phyloP scores from a whole-genome alignment of 129 eudicot genomes.

The Escallonia herrerae region DNA sequence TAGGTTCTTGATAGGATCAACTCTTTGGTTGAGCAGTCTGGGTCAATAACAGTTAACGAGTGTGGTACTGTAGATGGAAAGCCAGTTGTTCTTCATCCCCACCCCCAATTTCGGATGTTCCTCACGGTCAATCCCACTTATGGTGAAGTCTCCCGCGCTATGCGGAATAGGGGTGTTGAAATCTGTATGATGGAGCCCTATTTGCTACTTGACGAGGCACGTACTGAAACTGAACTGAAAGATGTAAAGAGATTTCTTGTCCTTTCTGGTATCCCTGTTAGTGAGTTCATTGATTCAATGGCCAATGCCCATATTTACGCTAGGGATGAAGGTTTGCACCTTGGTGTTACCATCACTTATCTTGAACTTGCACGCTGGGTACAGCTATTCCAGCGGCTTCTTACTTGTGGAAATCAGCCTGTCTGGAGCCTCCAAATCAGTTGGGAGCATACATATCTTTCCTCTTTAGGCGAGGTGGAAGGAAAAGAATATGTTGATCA shows the following conservation, averaged over 20 bases:
- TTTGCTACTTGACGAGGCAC: constrained; percentile 33
- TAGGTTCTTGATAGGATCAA: constrained; percentile 99
- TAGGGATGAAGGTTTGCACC: constrained; percentile 35
- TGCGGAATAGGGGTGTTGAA: constrained; percentile 97
- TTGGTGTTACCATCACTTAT: constrained; percentile 45
- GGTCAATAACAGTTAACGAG: constrained; percentile 85
- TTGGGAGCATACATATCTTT: constrained; percentile 92
- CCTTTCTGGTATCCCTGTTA: constrained; percentile 61
- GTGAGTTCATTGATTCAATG: constrained; percentile 58
- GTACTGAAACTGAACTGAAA: constrained; percentile 42
- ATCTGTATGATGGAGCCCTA: constrained; percentile 77
- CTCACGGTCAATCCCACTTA: constrained; percentile 80
- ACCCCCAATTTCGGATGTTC: constrained; percentile 81
- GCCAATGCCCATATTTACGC: constrained; percentile 77
- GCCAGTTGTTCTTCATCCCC: constrained; percentile 78
- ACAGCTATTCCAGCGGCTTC: constrained; percentile 71
- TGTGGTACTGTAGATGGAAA: constrained; percentile 81
- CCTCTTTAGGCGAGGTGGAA: constrained; percentile 67
- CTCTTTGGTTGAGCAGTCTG: constrained; percentile 93
- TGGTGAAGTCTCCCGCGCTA: constrained; percentile 97
- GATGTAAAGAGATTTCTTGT: constrained; percentile 73
- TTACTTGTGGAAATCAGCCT: constrained; percentile 61
- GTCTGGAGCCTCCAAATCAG: constrained; percentile 80
- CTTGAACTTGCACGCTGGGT: constrained; percentile 95
- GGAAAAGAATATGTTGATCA: constrained; percentile 57